A percentile compares a stretch with the other conserved stretches of the same genome.
phyloP scores from a whole-genome alignment of 441 rosid species.

The Pelargonium myrrhifolium region DNA sequence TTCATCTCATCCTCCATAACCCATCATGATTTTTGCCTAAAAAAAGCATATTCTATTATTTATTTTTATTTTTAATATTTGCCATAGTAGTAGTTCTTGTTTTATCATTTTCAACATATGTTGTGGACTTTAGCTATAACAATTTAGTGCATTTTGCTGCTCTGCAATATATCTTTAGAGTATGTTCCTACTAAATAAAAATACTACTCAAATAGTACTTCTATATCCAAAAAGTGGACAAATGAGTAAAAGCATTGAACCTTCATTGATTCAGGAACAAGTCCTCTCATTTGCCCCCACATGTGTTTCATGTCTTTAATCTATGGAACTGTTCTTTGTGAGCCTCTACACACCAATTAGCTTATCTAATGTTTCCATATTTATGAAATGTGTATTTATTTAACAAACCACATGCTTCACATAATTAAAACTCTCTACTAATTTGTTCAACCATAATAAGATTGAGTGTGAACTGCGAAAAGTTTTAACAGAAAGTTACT shows the following conservation, averaged over 20 bases:
- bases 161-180: background rate
- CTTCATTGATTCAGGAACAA: no score
- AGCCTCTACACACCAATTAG: background rate
- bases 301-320: background rate
- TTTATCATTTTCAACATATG: background rate
- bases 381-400: no score
- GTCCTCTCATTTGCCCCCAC: no score
- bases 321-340: background rate
- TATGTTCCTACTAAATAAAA: background rate
- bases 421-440: no score
- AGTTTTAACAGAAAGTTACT: no score
- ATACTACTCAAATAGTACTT: constrained; percentile 1
- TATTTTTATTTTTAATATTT: background rate
- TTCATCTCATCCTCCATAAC: background rate
- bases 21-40: background rate
- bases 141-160: background rate
- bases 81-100: background rate
- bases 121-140: constrained; percentile 1
- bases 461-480: no score
- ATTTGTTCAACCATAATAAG: no score
- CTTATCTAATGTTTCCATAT: background rate
- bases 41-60: background rate
- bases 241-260: background rate
- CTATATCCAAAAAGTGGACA: background rate
- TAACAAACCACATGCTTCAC: no score